Base-by-base conservation (phyloP, 495 filamentous ascomycete species). In the Aspergillus cristatus region DNA sequence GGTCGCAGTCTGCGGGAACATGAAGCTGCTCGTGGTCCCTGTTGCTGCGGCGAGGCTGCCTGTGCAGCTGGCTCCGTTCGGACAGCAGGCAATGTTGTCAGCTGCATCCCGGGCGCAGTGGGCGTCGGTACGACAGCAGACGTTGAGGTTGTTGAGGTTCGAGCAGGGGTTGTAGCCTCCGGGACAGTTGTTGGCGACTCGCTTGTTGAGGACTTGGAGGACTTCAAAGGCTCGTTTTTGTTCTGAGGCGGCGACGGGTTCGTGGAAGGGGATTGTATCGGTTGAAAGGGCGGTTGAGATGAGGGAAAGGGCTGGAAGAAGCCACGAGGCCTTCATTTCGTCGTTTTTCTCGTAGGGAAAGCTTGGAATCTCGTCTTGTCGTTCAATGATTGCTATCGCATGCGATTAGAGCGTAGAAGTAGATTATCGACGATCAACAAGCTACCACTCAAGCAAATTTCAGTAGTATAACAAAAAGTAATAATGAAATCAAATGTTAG, bases 51-150 rank as follows among this genome's bases (percentile, higher is more conserved):
- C 60, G 11, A 82, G 55, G 10, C 62, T 74, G 3, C 80, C 80
- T 0, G 76, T 82, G 49, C 80, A 84, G 24, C 57, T 72, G 25
- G 73, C 72, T 28, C 72, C 69, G 8, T 56, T 64, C 6, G 77
- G 76, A 55, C 80, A 84, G 57, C 80, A 84, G 20, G 78, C 80
- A 39, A 82, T 70, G 40, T 81, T 69, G 42, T 73, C 60, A 14
- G 70, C 74, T 20, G 51, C 52, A 50, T 84, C 80, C 18, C 60
- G 57, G 14, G 75, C 69, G 51, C 80, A 84, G 24, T 60, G 60
- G 10, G 72, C 64, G 29, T 62, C 66, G 15, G 58, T 41, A 17
- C 45, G 52, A 48, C 80, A 84, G 56, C 80, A 84, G 45, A 74
- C 62, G 22, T 59, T 60, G 6, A 67, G 55, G 28, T 70, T 61